Evolutionary conservation across 257 asterid genomes (phyloP).

Genomic region (Solanum phureja): DNA sequence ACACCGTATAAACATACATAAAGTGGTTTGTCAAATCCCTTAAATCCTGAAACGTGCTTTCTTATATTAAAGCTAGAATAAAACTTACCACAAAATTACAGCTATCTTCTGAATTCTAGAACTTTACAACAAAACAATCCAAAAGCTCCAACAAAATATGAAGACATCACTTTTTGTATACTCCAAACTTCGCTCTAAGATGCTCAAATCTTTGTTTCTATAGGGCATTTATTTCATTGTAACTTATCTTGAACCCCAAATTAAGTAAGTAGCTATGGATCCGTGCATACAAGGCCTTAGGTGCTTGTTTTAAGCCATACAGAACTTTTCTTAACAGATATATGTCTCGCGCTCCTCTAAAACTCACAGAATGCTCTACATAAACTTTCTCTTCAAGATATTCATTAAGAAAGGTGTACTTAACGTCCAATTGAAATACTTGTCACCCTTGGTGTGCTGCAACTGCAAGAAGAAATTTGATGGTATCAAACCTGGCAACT

Average conservation of each 20-base stretch:
- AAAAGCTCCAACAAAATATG: background rate
- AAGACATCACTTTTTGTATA: too few relatives aligned
- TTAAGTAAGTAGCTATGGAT: background rate
- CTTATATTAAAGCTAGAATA: background rate
- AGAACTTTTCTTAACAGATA: too few relatives aligned
- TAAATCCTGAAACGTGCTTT: background rate
- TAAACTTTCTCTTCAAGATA: background rate
- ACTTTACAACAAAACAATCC: background rate
- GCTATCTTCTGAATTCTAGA: background rate
- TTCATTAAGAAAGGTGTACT: background rate
- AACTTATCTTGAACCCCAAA: background rate
- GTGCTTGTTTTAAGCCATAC: background rate
- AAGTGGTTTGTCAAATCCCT: background rate
- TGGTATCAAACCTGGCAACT: background rate
- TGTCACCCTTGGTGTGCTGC: background rate
- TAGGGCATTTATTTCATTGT: background rate
- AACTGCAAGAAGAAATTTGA: too few relatives aligned
- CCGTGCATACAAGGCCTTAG: background rate
- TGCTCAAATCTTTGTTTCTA: too few relatives aligned
- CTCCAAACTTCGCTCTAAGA: too few relatives aligned
- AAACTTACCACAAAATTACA: background rate
- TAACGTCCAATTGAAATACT: too few relatives aligned
- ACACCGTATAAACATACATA: background rate
- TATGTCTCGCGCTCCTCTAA: too few relatives aligned
- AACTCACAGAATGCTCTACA: too few relatives aligned